Base-by-base conservation (phyloP, 2,329 filamentous ascomycete genomes). In the Beauveria pseudobassiana region DNA sequence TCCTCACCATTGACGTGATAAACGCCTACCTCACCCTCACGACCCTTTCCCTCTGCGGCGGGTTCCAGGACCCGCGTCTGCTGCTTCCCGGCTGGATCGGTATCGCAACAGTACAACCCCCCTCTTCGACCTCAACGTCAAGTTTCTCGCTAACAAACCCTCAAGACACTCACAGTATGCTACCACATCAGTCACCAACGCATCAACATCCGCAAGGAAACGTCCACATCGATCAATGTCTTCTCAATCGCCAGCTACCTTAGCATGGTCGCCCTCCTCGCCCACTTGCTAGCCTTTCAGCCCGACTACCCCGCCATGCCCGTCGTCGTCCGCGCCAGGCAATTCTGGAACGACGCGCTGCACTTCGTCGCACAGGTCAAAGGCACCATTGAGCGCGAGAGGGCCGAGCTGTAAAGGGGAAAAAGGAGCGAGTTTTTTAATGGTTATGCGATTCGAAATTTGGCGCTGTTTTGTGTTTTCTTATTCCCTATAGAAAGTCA, bases 111-210 rank as follows among this genome's bases (percentile, higher is more conserved):
- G 87, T 90, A 77, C 62, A 80, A 72, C 51, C 52, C 43, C 51
- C 49, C 59, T 48, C 56, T 20, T 40, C n/a, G 2, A 14, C 8
- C 28, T 40, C 30, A 12, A 28, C 24, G 46, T 16, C 12, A 38
- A 38, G 14, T 6, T 38, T 38, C 5, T 16, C 34, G 62, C 26
- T 52, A 12, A 52, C 24, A 28, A 16, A 5, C 20, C 18, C 22
- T 5, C 14, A 89, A 89, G 86, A 88, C 86, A 48, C 76, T 92
- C 46, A 91, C 89, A 1, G 81, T 88, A 59, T 81, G 88, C 66
- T 92, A 93, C 74, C 89, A 92, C 72, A 79, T 89, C 64, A 90
- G 87, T 16, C 87, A 92, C 73, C 87, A 88, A 67, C 89, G 89
- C 70, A 88, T 91, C 71, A 90, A 87, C 69, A 92, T 92, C 68